phyloP scores from a whole-genome alignment of 106 monocot genomes.

The Acorus calamus region DNA sequence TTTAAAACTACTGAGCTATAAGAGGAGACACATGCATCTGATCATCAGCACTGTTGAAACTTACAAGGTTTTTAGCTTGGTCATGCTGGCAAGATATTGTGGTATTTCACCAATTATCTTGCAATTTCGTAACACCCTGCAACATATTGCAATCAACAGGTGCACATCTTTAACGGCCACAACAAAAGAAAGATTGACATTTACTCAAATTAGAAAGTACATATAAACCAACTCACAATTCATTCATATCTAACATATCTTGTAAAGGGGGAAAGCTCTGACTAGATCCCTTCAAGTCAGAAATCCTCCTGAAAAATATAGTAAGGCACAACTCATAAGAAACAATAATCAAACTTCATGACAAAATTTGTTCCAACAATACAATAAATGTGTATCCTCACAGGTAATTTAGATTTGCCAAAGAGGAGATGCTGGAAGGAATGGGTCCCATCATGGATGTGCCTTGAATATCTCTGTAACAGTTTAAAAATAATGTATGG shows the following conservation, averaged over 20 bases:
- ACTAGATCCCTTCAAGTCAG: slow-evolving; percentile 7
- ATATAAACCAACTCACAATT: neutral
- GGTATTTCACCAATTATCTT: slow-evolving; percentile 17
- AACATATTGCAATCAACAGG: neutral
- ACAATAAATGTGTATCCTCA: neutral
- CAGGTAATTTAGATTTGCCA: slow-evolving; percentile 5
- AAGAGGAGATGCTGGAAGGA: slow-evolving; percentile 10
- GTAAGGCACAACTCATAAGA: neutral
- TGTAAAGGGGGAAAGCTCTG: slow-evolving; percentile 17
- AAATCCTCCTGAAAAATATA: slow-evolving; percentile 10
- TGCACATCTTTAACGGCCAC: neutral
- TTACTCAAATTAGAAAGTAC: neutral
- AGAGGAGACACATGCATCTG: too few species aligned
- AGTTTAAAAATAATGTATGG: neutral
- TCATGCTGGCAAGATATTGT: slow-evolving; percentile 10
- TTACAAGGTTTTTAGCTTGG: slow-evolving; percentile 19
- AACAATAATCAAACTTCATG: neutral
- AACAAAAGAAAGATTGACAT: neutral
- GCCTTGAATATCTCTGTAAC: slow-evolving; percentile 22
- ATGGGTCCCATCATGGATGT: slow-evolving; percentile 17
- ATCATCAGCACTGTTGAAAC: neutral
- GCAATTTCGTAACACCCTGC: slow-evolving; percentile 23
- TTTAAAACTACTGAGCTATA: too few species aligned
- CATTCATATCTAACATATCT: slow-evolving; percentile 5
- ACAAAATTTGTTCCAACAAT: slow-evolving; percentile 9